Conservation (phyloP, 495 filamentous ascomycete genomes). For the Penicillium malachiteum region DNA sequence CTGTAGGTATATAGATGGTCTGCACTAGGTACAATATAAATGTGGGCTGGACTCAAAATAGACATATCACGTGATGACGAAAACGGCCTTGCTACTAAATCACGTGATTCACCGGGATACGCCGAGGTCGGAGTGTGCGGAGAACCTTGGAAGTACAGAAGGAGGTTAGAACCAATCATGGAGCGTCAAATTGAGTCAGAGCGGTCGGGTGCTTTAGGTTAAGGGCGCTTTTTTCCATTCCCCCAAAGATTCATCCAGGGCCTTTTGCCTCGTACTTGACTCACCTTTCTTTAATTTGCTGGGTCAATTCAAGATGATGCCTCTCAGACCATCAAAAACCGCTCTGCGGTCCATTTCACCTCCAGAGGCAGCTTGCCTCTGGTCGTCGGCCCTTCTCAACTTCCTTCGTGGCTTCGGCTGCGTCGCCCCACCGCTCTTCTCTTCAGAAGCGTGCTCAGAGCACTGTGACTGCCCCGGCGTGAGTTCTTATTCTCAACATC, state of each 20-base stretch:
- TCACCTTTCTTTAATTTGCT: slow-evolving; percentile 15
- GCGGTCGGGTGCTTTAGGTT: slow-evolving; percentile 23
- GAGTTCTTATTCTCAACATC: slow-evolving; percentile 18
- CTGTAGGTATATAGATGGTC: too few relatives aligned
- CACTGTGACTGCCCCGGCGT: slow-evolving; percentile 50
- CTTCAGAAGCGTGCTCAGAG: slow-evolving; percentile 49
- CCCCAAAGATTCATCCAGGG: slow-evolving; percentile 24
- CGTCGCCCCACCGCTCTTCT: slow-evolving; percentile 47
- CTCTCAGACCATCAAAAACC: slow-evolving; percentile 49
- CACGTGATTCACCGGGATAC: slow-evolving; percentile 5
- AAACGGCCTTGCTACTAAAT: not conserved
- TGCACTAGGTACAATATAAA: too few relatives aligned
- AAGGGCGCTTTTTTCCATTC: slow-evolving; percentile 25
- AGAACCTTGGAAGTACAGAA: slow-evolving; percentile 6
- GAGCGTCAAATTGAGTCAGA: slow-evolving; percentile 26
- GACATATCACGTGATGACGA: slow-evolving; percentile 4
- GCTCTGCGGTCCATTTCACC: slow-evolving; percentile 46
- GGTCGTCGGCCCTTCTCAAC: slow-evolving; percentile 42
- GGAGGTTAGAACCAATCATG: slow-evolving; percentile 28
- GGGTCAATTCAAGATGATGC: slow-evolving; percentile 43
- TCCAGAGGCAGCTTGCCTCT: slow-evolving; percentile 41
- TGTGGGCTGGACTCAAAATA: too few relatives aligned
- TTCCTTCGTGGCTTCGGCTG: slow-evolving; percentile 40
- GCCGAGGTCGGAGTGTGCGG: slow-evolving; percentile 38
- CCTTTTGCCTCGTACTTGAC: slow-evolving; percentile 21